Base-by-base conservation (phyloP, 805 yeast species). In the Zygoascus ofunaensis region DNA sequence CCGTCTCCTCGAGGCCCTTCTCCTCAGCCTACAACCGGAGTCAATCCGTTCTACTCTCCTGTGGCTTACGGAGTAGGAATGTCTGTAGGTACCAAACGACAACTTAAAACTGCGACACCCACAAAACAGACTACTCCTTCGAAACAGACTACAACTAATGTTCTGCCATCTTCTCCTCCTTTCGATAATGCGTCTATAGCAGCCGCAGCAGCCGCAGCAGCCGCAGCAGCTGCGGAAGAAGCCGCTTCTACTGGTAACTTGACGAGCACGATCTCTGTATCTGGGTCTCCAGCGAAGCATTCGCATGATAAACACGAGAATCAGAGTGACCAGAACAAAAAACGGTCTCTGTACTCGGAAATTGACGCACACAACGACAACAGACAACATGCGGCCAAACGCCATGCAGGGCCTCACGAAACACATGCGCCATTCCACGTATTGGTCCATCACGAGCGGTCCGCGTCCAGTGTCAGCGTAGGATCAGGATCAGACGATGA, bases 21-120 rank as follows among this genome's bases (percentile, higher is more conserved):
- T 15, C 18, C 39, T 7, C 39, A 19, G 10, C 12, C 15, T 24
- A 10, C 24, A 36, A 37, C 48, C 14, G 63, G 63, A 33, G 52
- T 55, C 40, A 62, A 62, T 45, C 66, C 66, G 28, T 62, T 61
- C 50, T 62, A 62, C 51, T 46, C 53, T 45, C 62, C 62, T 18
- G 57, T 62, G 5, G 33, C 61, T 14, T 60, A 48, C 38, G 36
- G 36, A 7, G 7, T 15, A n/a, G 36, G 36, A 34, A 26, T 7
- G 12, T 12, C 7, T 7, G 10, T 26, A 12, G 12, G 12, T 8
- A 26, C 30, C 12, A 26, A 26, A 12, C 30, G 10, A 7, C 7
- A 26, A 26, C 7, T 12, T 8, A 26, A 12, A 12, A 26, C 7
- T 12, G 12, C 7, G 7, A 26, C 7, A 7, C 7, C 7, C 10